Base-by-base conservation (phyloP, 2,329 filamentous ascomycete species). In the Aaosphaeria arxii region DNA sequence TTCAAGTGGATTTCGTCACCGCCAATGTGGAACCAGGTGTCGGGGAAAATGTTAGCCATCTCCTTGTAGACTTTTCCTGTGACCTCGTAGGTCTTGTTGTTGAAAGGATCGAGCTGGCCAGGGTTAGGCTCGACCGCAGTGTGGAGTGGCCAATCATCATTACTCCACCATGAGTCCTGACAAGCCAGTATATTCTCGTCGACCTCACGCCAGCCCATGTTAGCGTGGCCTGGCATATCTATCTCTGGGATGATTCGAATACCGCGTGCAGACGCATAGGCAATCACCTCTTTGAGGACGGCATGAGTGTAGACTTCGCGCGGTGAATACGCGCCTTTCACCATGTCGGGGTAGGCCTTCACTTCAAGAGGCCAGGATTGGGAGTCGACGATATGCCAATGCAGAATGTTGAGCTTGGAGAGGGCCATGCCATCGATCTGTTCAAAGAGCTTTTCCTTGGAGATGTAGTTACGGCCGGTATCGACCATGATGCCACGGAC, bases 171-270 rank as follows among this genome's bases (percentile, higher is more conserved):
- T 24, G 76, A 76, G 62, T 83, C 68, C 13, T 64, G 67, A 62
- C 80, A 84, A 9, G 82, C 74, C 30, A 83, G 71, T 47, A 85
- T 80, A 28, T 74, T 71, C 28, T 79, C 72, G 50, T 83, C 78
- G 5, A 84, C 70, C 50, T 80, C 79, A 46, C 77, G 72, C 79
- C 79, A 82, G 30, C 79, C 79, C 1, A 78, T 74, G 30, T 73
- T 71, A 5, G 79, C 75, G 59, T 84, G 81, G 42, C 80, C 78
- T 5, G 81, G 81, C 79, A 83, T 83, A 61, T 84, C 81, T 39
- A 83, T 76, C 56, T 84, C 81, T n/a, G 81, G 78, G 32, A 84
- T 72, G 47, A 84, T 71, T 46, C 82, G 78, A n/a, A 84, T 73
- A 47, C 77, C 81, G 13, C 80, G 80, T 32, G 76, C 74, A 35